Evolutionary conservation across 140 eudicot species (phyloP), one percentile per base, ranked within the genome.

Genomic region (Erigeron philadelphicus): DNA sequence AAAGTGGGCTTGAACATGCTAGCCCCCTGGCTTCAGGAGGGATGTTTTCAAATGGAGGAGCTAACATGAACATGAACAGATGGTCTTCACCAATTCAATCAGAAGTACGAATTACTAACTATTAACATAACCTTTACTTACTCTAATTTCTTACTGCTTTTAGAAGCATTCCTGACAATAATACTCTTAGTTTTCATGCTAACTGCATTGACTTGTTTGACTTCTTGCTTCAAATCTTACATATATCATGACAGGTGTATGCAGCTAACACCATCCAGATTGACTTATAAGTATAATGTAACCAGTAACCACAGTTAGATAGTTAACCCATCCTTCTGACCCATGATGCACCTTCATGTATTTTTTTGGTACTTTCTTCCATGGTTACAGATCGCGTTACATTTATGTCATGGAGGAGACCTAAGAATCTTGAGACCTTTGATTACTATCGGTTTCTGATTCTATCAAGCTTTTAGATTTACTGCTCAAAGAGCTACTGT

Each of bases 11-110:
- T 87, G 98, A 93, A 86, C 96, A 84, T 82, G 97, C 97, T 73
- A 91, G 97, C 95, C 95, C 96, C 89, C 87, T 86, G 95, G 89
- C 96, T 80, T 93, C 98, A 79, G 97, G 98, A 83, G 98, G 96
- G 83, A 75, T 89, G 67, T 89, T 66, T 79, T 93, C 93, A 61
- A 84, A 86, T 67, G 95, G 88, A 86, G 95, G 95, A 89, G 88
- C 95, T 79, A 90, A 86, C 81, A 78, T 85, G 93, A 73, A 73
- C 77, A 73, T 73, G 81, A 89, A 93, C 96, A 87, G 98, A 93
- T 89, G 98, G 96, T 17, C 86, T 70, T 78, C 98, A 81, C 96
- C 96, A 47, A 89, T 77, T 72, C 96, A 87, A 76, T 93, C 98
- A 87, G 98, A 93, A 93, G 98, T 93, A 93, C 85, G 96, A 90